These are phyloP conservation scores for Vigna mungo DNA, from an alignment of 306 rosid species.

Conservation along the genomic window DNA sequence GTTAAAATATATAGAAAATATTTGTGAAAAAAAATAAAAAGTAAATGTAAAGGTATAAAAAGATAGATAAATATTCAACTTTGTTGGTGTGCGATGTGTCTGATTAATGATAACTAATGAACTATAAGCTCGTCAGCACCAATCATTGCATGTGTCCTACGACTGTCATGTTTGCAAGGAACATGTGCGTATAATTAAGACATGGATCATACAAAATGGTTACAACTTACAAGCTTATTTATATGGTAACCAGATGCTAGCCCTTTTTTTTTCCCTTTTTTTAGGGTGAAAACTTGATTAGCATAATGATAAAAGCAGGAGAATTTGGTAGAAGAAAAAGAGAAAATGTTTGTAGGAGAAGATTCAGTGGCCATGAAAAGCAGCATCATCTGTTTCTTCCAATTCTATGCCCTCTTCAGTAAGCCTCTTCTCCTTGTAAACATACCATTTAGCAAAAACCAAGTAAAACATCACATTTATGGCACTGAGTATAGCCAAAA, in stretches of 20 bases:
- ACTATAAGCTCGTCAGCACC: not conserved
- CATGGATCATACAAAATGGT: not conserved
- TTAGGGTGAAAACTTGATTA: constrained; percentile 4
- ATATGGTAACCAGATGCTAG: constrained; percentile 21
- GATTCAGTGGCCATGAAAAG: constrained; percentile 49
- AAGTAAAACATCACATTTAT: constrained; percentile 67
- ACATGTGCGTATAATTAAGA: not conserved
- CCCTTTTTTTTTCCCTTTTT: no score
- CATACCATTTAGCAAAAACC: constrained; percentile 81
- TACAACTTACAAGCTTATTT: constrained; percentile 28
- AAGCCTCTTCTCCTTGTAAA: constrained; percentile 82
- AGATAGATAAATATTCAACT: not conserved
- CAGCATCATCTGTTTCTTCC: constrained; percentile 56
- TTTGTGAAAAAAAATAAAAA: no score
- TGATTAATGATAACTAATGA: not conserved
- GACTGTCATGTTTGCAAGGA: not conserved
- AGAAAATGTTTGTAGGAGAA: not conserved
- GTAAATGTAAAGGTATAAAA: not conserved
- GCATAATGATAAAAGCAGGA: not conserved
- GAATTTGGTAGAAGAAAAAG: not conserved
- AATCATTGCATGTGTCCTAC: not conserved
- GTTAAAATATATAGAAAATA: no score
- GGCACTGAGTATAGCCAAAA: constrained; percentile 71
- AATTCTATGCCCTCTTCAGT: constrained; percentile 69
- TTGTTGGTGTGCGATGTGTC: not conserved